Evolutionary conservation across 1,284 basidiomycete genomes (phyloP), one percentile per base, ranked within the genome.

Genomic region (Pseudozyma pruni): DNA sequence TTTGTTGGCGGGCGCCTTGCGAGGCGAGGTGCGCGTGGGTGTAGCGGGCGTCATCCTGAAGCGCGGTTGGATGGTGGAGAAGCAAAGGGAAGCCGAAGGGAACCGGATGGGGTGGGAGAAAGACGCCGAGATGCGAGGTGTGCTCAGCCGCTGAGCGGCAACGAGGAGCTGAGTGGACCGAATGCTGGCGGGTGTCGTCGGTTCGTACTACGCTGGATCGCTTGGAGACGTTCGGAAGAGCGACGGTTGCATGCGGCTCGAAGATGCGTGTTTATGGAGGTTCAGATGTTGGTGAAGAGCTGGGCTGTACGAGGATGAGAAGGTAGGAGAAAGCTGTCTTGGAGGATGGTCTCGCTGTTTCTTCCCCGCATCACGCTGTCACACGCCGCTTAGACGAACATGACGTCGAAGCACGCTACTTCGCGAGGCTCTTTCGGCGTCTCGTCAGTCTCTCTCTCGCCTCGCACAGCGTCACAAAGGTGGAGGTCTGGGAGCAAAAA

Each of bases 101-200:
- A 4, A n/a, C n/a, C n/a, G 35, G 31, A 16, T 6, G 9, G 14
- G 20, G 32, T 51, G n/a, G n/a, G n/a, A 8, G 10, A 16, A 9
- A 34, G 16, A n/a, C 29, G 25, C 14, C 32, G 37, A 0, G 23
- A 45, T 27, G n/a, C 10, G 2, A 37, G 20, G 11, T 20, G 20
- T 19, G 33, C 44, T 33, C 40, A 60, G 39, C 49, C 57, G 57
- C 35, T 38, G 37, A 37, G 57, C 45, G 38, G 45, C 57, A 41
- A 37, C 38, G 8, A 42, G 25, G 6, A 19, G n/a, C 3, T 23
- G 19, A 35, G 43, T 14, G 46, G 52, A 56, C 59, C 43, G 52
- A 62, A 62, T 62, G 11, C 48, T 62, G 48, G 32, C 35, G 35
- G 8, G 20, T 7, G 19, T 17, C 14, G 27, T 17, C n/a, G 19